Base-by-base conservation (phyloP, 106 monocot species). In the Allium fistulosum region DNA sequence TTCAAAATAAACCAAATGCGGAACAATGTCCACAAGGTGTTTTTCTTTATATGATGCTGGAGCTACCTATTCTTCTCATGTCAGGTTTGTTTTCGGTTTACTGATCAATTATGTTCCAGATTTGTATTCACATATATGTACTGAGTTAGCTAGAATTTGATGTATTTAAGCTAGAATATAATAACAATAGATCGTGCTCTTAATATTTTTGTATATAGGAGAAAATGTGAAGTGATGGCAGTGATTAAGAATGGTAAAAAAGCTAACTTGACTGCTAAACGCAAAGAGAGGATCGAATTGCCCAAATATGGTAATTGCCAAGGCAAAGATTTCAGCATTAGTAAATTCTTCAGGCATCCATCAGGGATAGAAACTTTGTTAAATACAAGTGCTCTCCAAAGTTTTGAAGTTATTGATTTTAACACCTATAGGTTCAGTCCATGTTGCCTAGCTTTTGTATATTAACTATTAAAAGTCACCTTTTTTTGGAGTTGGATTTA, bases 351-450 rank as follows among this genome's bases (percentile, higher is more conserved):
- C 46, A 45, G 17, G 0, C 79, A 95, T 15, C 85, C 75, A 0
- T 82, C 85, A 0, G 95, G 91, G 6, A 76, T 91, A 49, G 81
- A 95, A 53, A 65, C 95, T 4, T 68, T 95, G 12, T 75, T 91
- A 47, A 95, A 91, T 75, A 80, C 65, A 59, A 78, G 81, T 9
- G 66, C 95, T 1, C 65, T 95, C 63, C 79, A 88, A 6, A 68
- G 75, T 55, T 85, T 83, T 13, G 61, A 81, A 51, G 68, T 75
- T 8, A 17, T 85, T 50, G 82, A 76, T 8, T 62, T 74, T 26
- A 53, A 80, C 69, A 85, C 85, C 8, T 93, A 82, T 69, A 86
- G 88, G 87, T 92, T 8, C 28, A 0, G 26, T 53, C 10, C 13
- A 3, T 37, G 28, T 5, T 27, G 12, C 26, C 60, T 61, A 26